Evolutionary conservation across 805 yeast species (phyloP).

Genomic region (Yarrowia porcina): DNA sequence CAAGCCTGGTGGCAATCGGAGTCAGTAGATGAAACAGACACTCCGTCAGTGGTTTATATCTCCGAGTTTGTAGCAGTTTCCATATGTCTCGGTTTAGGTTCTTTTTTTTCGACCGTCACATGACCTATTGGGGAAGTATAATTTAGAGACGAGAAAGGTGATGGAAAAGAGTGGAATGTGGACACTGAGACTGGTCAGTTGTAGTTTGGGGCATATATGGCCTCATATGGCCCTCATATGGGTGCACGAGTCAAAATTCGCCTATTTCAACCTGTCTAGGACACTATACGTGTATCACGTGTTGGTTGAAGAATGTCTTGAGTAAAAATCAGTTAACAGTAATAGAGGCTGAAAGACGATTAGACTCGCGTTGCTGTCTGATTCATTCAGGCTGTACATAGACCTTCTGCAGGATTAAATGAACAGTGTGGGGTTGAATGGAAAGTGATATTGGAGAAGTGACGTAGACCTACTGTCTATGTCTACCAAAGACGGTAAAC

Average conservation of each 20-base stretch:
- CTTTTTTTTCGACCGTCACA: not conserved
- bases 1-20: not conserved
- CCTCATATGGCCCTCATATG: too few species aligned
- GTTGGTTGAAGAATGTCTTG: not conserved
- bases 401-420: too few species aligned
- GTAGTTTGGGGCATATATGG: not conserved
- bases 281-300: not conserved
- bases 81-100: not conserved
- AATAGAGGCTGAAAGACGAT: not conserved
- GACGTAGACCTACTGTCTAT: too few species aligned
- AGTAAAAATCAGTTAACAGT: not conserved
- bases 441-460: too few species aligned
- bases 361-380: not conserved
- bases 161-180: conserved; percentile 10
- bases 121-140: conserved; percentile 2
- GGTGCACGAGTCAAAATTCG: too few species aligned
- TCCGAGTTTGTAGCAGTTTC: not conserved
- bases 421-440: too few species aligned
- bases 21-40: not conserved
- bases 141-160: not conserved
- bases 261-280: too few species aligned
- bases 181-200: not conserved
- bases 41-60: not conserved
- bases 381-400: not conserved
- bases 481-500: too few species aligned